Evolutionary conservation across 768 basidiomycete genomes (phyloP).

Genomic region (Suillus fuscotomentosus): DNA sequence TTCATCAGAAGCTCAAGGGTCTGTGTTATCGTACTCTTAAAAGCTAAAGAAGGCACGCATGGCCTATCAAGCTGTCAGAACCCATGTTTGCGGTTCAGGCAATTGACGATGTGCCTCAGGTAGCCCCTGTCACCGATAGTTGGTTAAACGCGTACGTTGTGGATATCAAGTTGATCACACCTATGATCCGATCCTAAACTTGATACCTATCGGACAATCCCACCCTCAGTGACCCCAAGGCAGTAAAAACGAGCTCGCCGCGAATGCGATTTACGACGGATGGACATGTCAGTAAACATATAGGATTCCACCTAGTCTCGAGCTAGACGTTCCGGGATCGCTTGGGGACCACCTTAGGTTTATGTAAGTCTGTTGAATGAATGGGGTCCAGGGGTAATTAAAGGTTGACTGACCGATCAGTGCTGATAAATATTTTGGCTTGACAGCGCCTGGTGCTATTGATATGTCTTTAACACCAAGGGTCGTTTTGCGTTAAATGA

Average conservation of each 20-base stretch:
- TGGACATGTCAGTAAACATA: not conserved
- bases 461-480: conserved; percentile 70
- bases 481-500: conserved; percentile 66
- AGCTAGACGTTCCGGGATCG: not conserved
- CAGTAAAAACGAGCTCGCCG: conserved; percentile 18
- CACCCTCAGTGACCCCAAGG: not conserved
- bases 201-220: not conserved
- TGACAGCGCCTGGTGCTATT: conserved; percentile 63
- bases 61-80: conserved; percentile 74
- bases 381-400: conserved; percentile 33
- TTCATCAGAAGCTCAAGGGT: not conserved
- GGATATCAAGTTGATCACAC: not conserved
- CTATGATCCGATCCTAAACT: not conserved
- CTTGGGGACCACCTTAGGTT: not conserved
- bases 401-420: conserved; percentile 45
- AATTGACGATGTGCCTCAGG: not conserved
- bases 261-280: conserved; percentile 7
- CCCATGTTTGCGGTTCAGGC: conserved; percentile 60
- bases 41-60: conserved; percentile 65
- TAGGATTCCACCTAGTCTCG: not conserved
- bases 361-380: conserved; percentile 52
- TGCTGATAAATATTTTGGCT: conserved; percentile 54
- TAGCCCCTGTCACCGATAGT: not conserved
- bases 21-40: not conserved
- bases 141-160: not conserved